Base-by-base conservation (phyloP, 148 eudicot species). In the Heliamphora exappendiculata region DNA sequence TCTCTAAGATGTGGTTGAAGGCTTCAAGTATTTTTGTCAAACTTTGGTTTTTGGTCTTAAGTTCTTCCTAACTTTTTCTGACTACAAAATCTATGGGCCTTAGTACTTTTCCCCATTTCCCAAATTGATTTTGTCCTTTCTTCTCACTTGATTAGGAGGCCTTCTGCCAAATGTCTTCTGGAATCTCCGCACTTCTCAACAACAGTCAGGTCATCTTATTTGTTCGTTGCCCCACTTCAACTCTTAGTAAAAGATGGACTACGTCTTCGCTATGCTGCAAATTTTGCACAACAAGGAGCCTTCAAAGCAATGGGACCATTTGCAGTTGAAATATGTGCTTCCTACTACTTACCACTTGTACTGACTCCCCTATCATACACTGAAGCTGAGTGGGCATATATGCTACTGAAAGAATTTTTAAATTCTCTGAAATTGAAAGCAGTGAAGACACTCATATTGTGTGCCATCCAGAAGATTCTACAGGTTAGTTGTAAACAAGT, bases 281-380 rank as follows among this genome's bases (percentile, higher is more conserved):
- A 79, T 68, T 95, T 92, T 84, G 91, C 93, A 7, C 84, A 86
- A 81, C 84, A 75, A 78, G 98, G 98, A 70, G 97, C 96, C 70
- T 81, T 95, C 77, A 88, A 89, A 84, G 79, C 86, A 78, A 95
- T 95, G 96, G 97, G 98, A 70, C 74, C 89, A 70, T 88, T 92
- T 85, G 92, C 94, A 42, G 88, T 96, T 76, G 91, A 89, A 86
- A 92, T 87, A 80, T 95, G 98, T 88, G 97, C 98, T 81, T 82
- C 92, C 53, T 82, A 86, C 78, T 95, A 94, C 88, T 81, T 95
- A 76, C 87, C 88, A 16, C 87, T 90, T 81, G 76, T 91, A 55
- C 75, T 82, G 59, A 74, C 87, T 67, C 84, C 94, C 73, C 74
- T 86, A 36, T 87, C 97, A 78, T 91, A 95, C 80, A 69, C 78